phyloP scores from a whole-genome alignment of 2,329 filamentous ascomycete genomes.

The Coleophoma crateriformis region DNA sequence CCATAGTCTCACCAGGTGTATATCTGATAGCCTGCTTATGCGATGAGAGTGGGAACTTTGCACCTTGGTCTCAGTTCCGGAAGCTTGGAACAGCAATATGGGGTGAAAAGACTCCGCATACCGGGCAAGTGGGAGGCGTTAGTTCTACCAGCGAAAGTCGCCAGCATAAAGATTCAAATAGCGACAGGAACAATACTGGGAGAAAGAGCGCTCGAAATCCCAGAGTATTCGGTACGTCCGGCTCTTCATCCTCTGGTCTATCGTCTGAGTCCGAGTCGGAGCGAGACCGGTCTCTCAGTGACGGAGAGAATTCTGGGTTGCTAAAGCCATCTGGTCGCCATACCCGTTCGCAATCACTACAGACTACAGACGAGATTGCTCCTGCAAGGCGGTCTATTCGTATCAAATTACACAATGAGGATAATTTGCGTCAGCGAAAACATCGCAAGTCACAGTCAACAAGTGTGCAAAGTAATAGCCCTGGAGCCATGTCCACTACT shows the following conservation, averaged over 20 bases:
- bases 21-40: constrained; percentile 82
- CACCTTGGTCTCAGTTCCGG: constrained; percentile 67
- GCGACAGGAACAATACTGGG: constrained; percentile 9
- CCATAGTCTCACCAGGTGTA: constrained; percentile 71
- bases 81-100: constrained; percentile 50
- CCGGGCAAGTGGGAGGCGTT: constrained; percentile 25
- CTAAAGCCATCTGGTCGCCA: constrained; percentile 34
- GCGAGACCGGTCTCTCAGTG: constrained; percentile 24
- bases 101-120: constrained; percentile 20
- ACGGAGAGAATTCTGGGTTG: constrained; percentile 11
- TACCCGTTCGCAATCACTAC: constrained; percentile 57
- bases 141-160: constrained; percentile 14
- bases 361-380: constrained; percentile 56
- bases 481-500: constrained; percentile 21
- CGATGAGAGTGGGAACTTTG: constrained; percentile 73
- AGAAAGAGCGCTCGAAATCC: constrained; percentile 12
- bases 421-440: constrained; percentile 67
- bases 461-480: constrained; percentile 34
- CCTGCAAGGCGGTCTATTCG: constrained; percentile 76
- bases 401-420: constrained; percentile 84
- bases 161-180: constrained; percentile 6
- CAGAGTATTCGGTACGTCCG: constrained; percentile 13
- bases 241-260: constrained; percentile 54
- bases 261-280: constrained; percentile 63
- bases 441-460: constrained; percentile 53